Conservation (phyloP, 2,329 filamentous ascomycete genomes). For the Tricladium varicosporioides region DNA sequence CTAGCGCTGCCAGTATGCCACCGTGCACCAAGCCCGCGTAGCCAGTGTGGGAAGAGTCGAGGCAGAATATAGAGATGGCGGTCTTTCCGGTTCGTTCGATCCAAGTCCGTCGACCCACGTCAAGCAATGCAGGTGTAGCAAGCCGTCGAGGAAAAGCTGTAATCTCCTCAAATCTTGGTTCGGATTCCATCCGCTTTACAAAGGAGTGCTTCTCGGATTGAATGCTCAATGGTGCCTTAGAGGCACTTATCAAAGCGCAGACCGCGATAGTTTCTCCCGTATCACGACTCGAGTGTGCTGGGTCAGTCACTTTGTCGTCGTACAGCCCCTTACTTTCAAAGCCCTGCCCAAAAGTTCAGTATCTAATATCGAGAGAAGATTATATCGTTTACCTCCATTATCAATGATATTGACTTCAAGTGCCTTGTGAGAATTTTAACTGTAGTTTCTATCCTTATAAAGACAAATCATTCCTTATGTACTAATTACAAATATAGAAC, state of each 20-base stretch:
- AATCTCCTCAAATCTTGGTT: not conserved
- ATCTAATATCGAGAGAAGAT: not conserved
- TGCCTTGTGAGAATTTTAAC: not conserved
- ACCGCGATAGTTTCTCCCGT: not conserved
- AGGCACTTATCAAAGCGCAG: not conserved
- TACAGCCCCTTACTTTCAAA: not conserved
- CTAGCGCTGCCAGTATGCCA: not conserved
- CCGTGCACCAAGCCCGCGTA: not conserved
- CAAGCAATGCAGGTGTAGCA: not conserved
- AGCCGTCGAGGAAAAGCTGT: not conserved
- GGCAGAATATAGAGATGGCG: not conserved
- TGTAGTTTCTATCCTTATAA: not conserved
- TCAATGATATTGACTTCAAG: not conserved
- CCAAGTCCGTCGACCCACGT: not conserved
- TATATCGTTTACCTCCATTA: not conserved
- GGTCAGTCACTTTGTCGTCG: not conserved
- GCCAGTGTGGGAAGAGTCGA: not conserved
- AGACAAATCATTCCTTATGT: not conserved
- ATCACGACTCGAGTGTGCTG: not conserved
- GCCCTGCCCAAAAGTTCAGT: not conserved
- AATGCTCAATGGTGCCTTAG: not conserved
- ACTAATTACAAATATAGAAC: not conserved
- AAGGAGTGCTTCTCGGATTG: not conserved
- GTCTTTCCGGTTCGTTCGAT: not conserved
- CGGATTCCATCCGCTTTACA: not conserved